Base-by-base conservation (phyloP, 331 rosid species). In the Quercus lobata region DNA sequence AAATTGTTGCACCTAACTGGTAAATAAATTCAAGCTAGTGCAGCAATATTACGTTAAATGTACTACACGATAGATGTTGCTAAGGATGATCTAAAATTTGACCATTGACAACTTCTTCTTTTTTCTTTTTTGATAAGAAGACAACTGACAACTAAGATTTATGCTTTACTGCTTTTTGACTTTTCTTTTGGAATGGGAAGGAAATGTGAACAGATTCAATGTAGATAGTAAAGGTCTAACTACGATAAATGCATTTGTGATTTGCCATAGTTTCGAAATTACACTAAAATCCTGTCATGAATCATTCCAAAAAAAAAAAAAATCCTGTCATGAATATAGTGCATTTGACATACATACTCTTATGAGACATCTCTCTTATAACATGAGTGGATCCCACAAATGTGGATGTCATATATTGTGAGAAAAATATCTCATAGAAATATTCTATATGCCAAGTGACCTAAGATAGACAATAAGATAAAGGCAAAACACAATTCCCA, bases 381-480 rank as follows among this genome's bases (percentile, higher is more conserved):
- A 8, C 0, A 41, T 8, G 46, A 41, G 12, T 8, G 46, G 1
- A 41, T 41, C 46, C 0, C 12, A 41, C 3, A 41, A 41, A 41
- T 41, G 12, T 41, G 3, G 3, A 41, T 41, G 46, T 8, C 12
- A 0, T 2, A 2, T 37, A 2, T 37, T 7, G 46, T 37, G 46
- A 30, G 12, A 41, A 3, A 41, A 41, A 41, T 0, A 0, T 41
- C 46, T 41, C 10, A 41, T 41, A 41, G 3, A 8, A 8, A 8
- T 0, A 0, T 41, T 41, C 3, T 41, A 0, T 7, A 7, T 0
- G 0, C 10, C 3, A 9, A 37, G 3, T 2, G 2, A 4, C 17
- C 54, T 49, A 49, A 14, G 1, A 11, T 12, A 49, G 5, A 49
- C 54, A 49, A 49, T 0, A 0, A 9, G 0, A 14, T 14, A 11